These are phyloP conservation scores for Fraxinus cuspidata DNA, from an alignment of 257 asterid species.

Conservation along the genomic window DNA sequence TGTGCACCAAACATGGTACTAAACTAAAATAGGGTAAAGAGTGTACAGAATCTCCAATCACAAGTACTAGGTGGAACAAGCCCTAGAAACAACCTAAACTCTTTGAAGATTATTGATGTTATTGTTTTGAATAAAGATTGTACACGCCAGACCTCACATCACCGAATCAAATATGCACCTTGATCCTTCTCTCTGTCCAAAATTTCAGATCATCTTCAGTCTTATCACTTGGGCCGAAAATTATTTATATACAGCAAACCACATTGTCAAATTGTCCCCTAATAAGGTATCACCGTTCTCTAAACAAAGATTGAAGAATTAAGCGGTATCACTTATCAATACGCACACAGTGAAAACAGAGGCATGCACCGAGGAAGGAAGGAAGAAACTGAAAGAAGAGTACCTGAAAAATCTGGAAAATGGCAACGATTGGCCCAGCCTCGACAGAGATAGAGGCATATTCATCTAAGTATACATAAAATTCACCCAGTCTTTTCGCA, in stretches of 20 bases:
- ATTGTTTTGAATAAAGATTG: neutral
- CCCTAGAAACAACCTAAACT: neutral
- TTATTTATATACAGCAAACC: neutral
- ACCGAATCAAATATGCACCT: neutral
- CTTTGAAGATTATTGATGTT: neutral
- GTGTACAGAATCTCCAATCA: neutral
- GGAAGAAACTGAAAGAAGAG: constrained; percentile 5
- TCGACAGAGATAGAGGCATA: constrained; percentile 42
- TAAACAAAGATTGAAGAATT: neutral
- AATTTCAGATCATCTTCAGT: neutral
- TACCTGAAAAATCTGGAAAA: constrained; percentile 57
- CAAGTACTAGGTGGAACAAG: neutral
- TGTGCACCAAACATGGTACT: neutral
- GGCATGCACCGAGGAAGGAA: neutral
- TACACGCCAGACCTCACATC: neutral
- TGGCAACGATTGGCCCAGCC: constrained; percentile 29
- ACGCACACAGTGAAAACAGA: neutral
- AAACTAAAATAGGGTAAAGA: neutral
- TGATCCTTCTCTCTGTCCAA: neutral
- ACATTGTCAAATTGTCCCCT: neutral
- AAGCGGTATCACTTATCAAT: neutral
- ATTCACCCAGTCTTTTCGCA: constrained; percentile 1
- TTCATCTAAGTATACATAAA: neutral
- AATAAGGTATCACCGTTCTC: neutral
- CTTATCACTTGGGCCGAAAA: neutral